Conservation (phyloP, 1,284 basidiomycete genomes). For the Ceratobasidium sp. region DNA sequence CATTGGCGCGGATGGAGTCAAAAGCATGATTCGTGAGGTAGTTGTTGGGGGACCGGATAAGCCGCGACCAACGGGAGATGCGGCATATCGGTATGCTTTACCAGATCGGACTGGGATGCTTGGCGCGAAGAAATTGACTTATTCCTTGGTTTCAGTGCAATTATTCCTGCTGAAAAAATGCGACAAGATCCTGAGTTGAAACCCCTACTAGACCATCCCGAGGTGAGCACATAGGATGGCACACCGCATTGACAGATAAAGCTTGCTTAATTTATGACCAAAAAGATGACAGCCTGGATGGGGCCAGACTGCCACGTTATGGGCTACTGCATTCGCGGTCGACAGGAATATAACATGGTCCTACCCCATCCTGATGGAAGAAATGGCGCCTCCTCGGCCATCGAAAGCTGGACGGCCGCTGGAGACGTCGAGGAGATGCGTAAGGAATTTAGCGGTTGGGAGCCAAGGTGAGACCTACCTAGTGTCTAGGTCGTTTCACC, state of each 20-base stretch:
- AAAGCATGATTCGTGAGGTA: slow-evolving; percentile 66
- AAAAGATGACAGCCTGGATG: slow-evolving; percentile 64
- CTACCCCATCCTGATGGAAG: slow-evolving; percentile 62
- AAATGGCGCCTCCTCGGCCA: too few relatives aligned
- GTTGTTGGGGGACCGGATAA: slow-evolving; percentile 62
- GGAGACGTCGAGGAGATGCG: slow-evolving; percentile 64
- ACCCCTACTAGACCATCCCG: slow-evolving; percentile 61
- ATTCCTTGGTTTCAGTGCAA: slow-evolving; percentile 58
- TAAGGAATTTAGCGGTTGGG: slow-evolving; percentile 63
- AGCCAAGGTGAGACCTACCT: slow-evolving; percentile 61
- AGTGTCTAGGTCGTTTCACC: neutral
- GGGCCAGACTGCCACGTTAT: slow-evolving; percentile 63
- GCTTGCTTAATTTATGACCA: too few relatives aligned
- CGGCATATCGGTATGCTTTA: slow-evolving; percentile 62
- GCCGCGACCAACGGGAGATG: slow-evolving; percentile 65
- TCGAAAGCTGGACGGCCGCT: slow-evolving; percentile 62
- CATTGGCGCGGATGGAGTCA: slow-evolving; percentile 68
- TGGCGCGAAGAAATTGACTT: neutral
- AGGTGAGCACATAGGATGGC: too few relatives aligned
- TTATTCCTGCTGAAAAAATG: slow-evolving; percentile 64
- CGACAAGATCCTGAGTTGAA: slow-evolving; percentile 66
- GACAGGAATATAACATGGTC: slow-evolving; percentile 66
- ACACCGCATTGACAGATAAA: too few relatives aligned
- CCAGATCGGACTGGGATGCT: too few relatives aligned
- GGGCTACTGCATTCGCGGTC: slow-evolving; percentile 62